These are phyloP conservation scores for Seiridium unicorne DNA, from an alignment of 2,329 filamentous ascomycete species.

Conservation along the genomic window DNA sequence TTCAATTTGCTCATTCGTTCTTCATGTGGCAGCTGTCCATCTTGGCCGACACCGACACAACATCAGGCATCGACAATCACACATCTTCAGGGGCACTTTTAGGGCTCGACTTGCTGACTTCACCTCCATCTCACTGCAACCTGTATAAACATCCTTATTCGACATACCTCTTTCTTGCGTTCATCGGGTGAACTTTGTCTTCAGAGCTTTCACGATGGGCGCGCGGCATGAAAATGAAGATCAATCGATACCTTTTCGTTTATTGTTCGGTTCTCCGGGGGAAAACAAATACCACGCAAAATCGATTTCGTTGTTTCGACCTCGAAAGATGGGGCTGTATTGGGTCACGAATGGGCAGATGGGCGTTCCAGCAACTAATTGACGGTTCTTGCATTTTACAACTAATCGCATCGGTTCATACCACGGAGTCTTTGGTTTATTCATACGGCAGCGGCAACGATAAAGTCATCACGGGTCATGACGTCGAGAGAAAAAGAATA, in stretches of 20 bases:
- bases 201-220: constrained; percentile 31
- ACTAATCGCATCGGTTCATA: constrained; percentile 47
- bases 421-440: constrained; percentile 41
- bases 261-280: constrained; percentile 22
- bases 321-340: constrained; percentile 39
- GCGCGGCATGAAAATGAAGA: constrained; percentile 35
- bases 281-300: constrained; percentile 20
- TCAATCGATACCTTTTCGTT: constrained; percentile 45
- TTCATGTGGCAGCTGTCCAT: constrained; percentile 38
- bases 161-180: constrained; percentile 36
- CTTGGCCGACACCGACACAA: constrained; percentile 48
- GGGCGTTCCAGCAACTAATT: constrained; percentile 31
- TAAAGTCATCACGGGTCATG: constrained; percentile 50
- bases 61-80: constrained; percentile 43
- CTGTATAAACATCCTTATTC: constrained; percentile 51
- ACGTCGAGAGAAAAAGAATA: constrained; percentile 47
- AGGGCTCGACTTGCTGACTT: constrained; percentile 28
- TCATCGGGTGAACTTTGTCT: constrained; percentile 23
- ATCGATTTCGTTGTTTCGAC: constrained; percentile 29
- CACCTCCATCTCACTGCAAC: constrained; percentile 14
- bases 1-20: constrained; percentile 35
- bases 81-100: constrained; percentile 27
- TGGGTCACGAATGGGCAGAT: constrained; percentile 37
- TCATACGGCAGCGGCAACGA: constrained; percentile 40
- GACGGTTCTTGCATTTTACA: constrained; percentile 45